Base-by-base conservation (phyloP, 768 basidiomycete genomes). In the Punctularia strigosozonata region DNA sequence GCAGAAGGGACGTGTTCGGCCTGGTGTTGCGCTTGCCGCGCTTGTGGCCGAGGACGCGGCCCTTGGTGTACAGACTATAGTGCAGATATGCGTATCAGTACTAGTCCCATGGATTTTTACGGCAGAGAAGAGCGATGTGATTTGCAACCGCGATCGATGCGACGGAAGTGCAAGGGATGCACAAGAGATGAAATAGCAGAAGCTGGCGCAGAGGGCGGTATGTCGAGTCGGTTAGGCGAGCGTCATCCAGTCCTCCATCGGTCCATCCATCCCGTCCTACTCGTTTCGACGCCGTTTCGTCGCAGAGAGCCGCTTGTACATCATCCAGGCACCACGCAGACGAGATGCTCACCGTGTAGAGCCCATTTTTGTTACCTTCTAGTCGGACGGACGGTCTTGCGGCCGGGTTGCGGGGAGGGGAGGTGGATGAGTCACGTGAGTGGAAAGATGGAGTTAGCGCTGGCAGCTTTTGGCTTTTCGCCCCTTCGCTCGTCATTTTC, bases 11-110 rank as follows among this genome's bases (percentile, higher is more conserved):
- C 45, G 91, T 95, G 73, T 94, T 94, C 57, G 90, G 91, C 57
- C 82, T 75, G 42, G 84, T 73, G 75, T 98, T 97, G 58, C 90
- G 83, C 71, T 98, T 98, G 45, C 87, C 91, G 48, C 95, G 88
- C 71, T 97, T 97, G 86, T 94, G 88, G 48, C 92, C 90, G 54
- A 97, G 73, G 58, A 99, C 80, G 55, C 95, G 90, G 62, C 89
- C 95, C 73, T 95, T 98, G 65, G 64, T 62, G 76, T 95, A 94
- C 56, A 95, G 77, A 76, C 92, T 94, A 58, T 25, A 46, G n/a
- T 40, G 40, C 21, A 25, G 35, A 48, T 41, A 46, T 17, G 44
- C 18, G 30, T 22, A 32, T 43, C 35, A 45, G 40, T 43, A 52
- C 42, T 33, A 20, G 39, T 21, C 26, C 26, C 10, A n/a, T n/a